Conservation (phyloP, 1,139 yeast genomes). For the Protomyces pachydermus region DNA sequence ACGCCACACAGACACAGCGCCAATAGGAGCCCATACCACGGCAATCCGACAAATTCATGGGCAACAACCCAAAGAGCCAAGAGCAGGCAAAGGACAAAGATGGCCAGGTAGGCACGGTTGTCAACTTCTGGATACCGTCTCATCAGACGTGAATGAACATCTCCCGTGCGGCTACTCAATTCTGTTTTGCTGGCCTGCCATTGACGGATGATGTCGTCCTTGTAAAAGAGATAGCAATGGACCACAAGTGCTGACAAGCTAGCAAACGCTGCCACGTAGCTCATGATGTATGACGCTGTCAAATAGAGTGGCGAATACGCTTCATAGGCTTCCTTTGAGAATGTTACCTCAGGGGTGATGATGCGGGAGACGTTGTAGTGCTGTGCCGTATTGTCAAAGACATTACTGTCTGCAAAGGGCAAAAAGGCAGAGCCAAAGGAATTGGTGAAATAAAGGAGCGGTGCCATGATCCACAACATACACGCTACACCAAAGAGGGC, state of each 20-base stretch:
- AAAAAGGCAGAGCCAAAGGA: slow-evolving; percentile 45
- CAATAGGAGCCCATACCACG: slow-evolving; percentile 22
- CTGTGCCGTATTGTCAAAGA: slow-evolving; percentile 49
- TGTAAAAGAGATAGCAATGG: slow-evolving; percentile 55
- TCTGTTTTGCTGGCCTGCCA: slow-evolving; percentile 24
- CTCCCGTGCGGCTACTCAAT: slow-evolving; percentile 40
- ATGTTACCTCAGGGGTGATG: slow-evolving; percentile 47
- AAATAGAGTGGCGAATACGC: slow-evolving; percentile 57
- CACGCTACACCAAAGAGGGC: slow-evolving; percentile 44
- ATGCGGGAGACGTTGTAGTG: slow-evolving; percentile 47
- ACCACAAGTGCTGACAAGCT: slow-evolving; percentile 52
- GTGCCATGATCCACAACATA: slow-evolving; percentile 39
- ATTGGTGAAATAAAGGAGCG: slow-evolving; percentile 49
- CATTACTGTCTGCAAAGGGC: slow-evolving; percentile 37
- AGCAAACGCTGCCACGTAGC: slow-evolving; percentile 60
- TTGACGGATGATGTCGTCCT: slow-evolving; percentile 49
- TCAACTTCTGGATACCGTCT: slow-evolving; percentile 56
- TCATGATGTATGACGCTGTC: slow-evolving; percentile 56
- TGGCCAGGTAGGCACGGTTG: slow-evolving; percentile 57
- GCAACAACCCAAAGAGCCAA: slow-evolving; percentile 50
- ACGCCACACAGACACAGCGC: slow-evolving; percentile 14
- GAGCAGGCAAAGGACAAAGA: slow-evolving; percentile 48
- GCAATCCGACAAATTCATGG: slow-evolving; percentile 35
- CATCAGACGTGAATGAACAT: slow-evolving; percentile 63
- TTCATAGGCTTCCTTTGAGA: slow-evolving; percentile 50